Base-by-base conservation (phyloP, 306 rosid species). In the Dalbergia cultrata region DNA sequence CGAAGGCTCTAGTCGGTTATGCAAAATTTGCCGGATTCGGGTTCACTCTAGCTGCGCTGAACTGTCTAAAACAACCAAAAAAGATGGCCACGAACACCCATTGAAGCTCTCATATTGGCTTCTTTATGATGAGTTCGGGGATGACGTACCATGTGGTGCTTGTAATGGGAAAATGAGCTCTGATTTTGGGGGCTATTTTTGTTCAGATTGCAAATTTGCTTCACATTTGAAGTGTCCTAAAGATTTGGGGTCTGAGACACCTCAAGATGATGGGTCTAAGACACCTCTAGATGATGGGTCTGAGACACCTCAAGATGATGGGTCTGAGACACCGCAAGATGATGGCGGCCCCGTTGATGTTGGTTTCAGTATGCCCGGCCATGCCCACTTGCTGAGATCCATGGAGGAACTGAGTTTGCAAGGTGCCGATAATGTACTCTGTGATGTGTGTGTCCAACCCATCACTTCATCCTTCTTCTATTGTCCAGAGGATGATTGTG, bases 371-470 rank as follows among this genome's bases (percentile, higher is more conserved):
- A 16, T 35, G 26, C 0, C 9, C 8, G 0, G 14, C 34, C 75
- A 70, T 70, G 8, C 31, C 16, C 75, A 70, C 52, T 13, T 8
- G 18, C 9, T 71, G 53, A n/a, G 0, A 35, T 26, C 4, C 13
- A 59, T 52, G 14, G 64, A 71, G 33, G 33, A n/a, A n/a, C 50
- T 9, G 76, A 34, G 33, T 18, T 13, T 8, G 9, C 16, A 71
- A 3, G 9, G 16, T 17, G 31, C 47, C 16, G 76, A 53, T 52
- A 33, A 71, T 1, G 22, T 21, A 34, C 76, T 71, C 50, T 71
- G 64, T 71, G 34, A 71, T 18, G 31, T 14, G 31, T 71, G 76
- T 34, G 21, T 72, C 44, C 35, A 13, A 37, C 65, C 77, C 65
- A 54, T 72, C 52, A 16, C 33, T 1, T 4, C 34, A 11, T 66